Evolutionary conservation across 441 rosid genomes (phyloP).

Genomic region (Oxalis stricta): DNA sequence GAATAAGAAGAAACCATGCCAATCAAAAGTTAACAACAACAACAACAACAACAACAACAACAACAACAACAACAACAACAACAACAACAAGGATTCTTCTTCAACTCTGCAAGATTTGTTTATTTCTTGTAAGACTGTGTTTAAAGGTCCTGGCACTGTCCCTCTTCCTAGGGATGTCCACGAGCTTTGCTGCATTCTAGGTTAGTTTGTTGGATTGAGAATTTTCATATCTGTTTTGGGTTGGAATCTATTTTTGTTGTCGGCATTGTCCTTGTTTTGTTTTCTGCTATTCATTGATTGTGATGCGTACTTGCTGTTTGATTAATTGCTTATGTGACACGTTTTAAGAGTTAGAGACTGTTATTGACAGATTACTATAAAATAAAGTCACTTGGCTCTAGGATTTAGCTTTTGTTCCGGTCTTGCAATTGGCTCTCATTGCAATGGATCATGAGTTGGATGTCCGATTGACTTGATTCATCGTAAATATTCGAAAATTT

Average conservation of each 20-base stretch:
- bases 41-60: constrained; percentile 11
- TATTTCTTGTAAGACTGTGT: constrained; percentile 23
- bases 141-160: constrained; percentile 34
- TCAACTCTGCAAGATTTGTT: constrained; percentile 24
- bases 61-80: constrained; percentile 13
- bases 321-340: neutral
- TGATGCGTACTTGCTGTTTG: neutral
- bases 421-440: too few species aligned
- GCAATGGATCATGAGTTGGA: too few species aligned
- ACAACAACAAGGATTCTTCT: neutral
- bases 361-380: too few species aligned
- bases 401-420: too few species aligned
- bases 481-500: too few species aligned
- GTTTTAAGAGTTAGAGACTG: too few species aligned
- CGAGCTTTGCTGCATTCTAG: constrained; percentile 25
- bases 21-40: too few species aligned
- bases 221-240: neutral
- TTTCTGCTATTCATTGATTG: neutral
- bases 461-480: too few species aligned
- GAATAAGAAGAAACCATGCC: neutral
- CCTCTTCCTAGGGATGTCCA: constrained; percentile 29
- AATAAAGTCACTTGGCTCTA: too few species aligned
- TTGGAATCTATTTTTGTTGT: neutral
- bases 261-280: neutral
- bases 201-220: constrained; percentile 13